Base-by-base conservation (phyloP, 1,284 basidiomycete genomes). In the Malassezia psittaci region DNA sequence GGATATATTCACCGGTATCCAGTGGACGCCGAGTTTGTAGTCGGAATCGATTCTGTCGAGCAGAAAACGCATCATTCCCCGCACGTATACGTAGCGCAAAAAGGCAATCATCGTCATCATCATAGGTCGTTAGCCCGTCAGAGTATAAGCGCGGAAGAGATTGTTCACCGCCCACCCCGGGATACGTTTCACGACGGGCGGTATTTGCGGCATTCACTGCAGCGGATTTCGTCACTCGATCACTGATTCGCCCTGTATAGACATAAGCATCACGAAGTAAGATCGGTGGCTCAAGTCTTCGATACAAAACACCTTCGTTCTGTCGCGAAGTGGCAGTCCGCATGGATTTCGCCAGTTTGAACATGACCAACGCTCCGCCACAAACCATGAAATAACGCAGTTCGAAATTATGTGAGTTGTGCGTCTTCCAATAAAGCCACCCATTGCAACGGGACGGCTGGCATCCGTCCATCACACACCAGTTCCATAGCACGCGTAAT, bases 381-480 rank as follows among this genome's bases (percentile, higher is more conserved):
- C 72, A 65, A 41, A 74, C 54, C 33, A 71, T 52, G 38, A 66
- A 74, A 42, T 65, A 64, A 41, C 66, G 63, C 16, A 54, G 52
- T 40, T 60, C 53, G 57, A 67, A 72, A 24, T 63, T 55, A 38
- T 61, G 60, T 44, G 55, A 63, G 72, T 81, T 81, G 13, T 51
- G 19, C 13, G 48, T 46, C 35, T 51, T 51, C 50, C 50, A 52
- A 67, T 82, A 89, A 13, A 87, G 71, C 48, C 82, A 82, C 0
- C 88, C 88, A 6, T 81, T 79, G 65, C 82, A 83, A 36, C 83
- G 72, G 51, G 90, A 83, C 8, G 85, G 79, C 55, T 82, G 81
- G 65, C 88, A 90, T 7, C 81, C 82, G 39, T 85, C 81, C 59
- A 89, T 68, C 5, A 83, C 78, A 70, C 87, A 90, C 88, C 86